Conservation (phyloP, 2,329 filamentous ascomycete genomes). For the Cytospora paraplurivora region DNA sequence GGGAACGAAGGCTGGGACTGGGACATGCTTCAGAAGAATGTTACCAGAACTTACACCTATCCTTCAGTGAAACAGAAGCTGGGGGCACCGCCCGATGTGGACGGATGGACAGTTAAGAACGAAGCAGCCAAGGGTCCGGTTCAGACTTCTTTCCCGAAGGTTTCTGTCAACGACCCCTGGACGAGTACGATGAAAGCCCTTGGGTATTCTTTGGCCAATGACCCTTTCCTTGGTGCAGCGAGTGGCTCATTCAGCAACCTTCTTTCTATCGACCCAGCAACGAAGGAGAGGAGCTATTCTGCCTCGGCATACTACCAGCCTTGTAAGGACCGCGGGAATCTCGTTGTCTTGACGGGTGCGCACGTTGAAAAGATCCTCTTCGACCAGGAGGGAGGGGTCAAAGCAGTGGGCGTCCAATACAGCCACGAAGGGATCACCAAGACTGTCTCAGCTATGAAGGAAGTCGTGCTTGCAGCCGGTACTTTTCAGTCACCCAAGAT, state of each 20-base stretch:
- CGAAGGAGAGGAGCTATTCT: slow-evolving; percentile 43
- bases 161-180: slow-evolving; percentile 35
- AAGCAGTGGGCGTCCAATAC: not conserved
- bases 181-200: slow-evolving; percentile 37
- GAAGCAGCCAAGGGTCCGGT: slow-evolving; percentile 39
- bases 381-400: slow-evolving; percentile 37
- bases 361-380: slow-evolving; percentile 10
- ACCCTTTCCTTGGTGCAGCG: slow-evolving; percentile 40
- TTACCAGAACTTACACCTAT: not conserved
- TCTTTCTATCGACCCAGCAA: slow-evolving; percentile 44
- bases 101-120: not conserved
- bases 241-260: slow-evolving; percentile 7
- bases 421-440: not conserved
- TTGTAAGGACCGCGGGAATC: slow-evolving; percentile 33
- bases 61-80: slow-evolving; percentile 29
- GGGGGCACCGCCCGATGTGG: slow-evolving; percentile 40
- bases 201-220: not conserved
- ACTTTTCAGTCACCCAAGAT: slow-evolving; percentile 21
- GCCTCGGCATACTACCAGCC: slow-evolving; percentile 48
- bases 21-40: slow-evolving; percentile 43
- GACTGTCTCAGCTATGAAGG: slow-evolving; percentile 41
- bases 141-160: slow-evolving; percentile 41
- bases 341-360: slow-evolving; percentile 3
- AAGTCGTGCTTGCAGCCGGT: slow-evolving; percentile 16
- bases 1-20: slow-evolving; percentile 53